Evolutionary conservation across 2,329 filamentous ascomycete species (phyloP).

Genomic region (Botrytis sinoallii): DNA sequence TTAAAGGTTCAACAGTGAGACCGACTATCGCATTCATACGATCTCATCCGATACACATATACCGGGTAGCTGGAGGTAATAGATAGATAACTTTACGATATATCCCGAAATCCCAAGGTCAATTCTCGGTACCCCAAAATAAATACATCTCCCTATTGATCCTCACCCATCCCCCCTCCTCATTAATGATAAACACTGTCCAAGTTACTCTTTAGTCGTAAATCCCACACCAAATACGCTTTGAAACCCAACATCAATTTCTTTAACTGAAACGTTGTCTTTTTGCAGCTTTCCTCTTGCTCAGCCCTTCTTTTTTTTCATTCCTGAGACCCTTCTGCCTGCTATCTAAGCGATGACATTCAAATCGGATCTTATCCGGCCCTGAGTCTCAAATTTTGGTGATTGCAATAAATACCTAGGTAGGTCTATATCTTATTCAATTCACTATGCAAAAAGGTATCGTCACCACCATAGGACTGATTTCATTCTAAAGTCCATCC

Average conservation of each 20-base stretch:
- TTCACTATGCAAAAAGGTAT: background rate
- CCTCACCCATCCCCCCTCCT: background rate
- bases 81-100: background rate
- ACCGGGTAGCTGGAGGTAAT: too few relatives aligned
- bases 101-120: background rate
- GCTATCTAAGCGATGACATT: background rate
- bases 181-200: background rate
- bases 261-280: background rate
- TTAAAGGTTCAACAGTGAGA: background rate
- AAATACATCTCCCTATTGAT: background rate
- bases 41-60: background rate
- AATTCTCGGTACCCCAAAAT: background rate
- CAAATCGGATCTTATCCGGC: background rate
- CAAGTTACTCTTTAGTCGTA: background rate
- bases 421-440: background rate
- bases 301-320: background rate
- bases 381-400: background rate
- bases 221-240: background rate
- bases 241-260: background rate
- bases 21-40: background rate
- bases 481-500: slow-evolving; percentile 1
- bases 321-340: background rate
- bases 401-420: too few relatives aligned
- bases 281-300: background rate
- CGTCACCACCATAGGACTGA: background rate